A percentile compares a stretch with the other conserved stretches of the same genome.
These are phyloP conservation scores for Paecilomyces niveus DNA, from an alignment of 2,329 filamentous ascomycete species.

Conservation along the genomic window DNA sequence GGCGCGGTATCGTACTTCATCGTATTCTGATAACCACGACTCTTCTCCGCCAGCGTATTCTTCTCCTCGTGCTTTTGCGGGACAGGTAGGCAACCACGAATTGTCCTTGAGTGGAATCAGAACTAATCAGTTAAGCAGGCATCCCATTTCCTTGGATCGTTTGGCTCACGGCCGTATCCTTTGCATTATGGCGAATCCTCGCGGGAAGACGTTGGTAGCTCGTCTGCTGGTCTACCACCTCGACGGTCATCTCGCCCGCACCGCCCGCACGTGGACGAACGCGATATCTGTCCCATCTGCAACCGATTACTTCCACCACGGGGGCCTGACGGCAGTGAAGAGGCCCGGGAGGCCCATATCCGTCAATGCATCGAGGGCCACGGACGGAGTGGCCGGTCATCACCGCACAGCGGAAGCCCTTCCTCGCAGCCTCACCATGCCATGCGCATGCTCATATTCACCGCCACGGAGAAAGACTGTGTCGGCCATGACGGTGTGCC, in stretches of 20 bases:
- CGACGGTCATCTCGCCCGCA: slow-evolving; percentile 9
- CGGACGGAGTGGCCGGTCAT: slow-evolving; percentile 14
- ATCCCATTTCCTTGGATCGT: slow-evolving; percentile 4
- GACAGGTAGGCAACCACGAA: background rate
- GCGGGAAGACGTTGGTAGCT: background rate
- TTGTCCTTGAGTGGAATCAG: background rate
- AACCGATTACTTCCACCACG: slow-evolving; percentile 32
- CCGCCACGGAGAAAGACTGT: slow-evolving; percentile 59
- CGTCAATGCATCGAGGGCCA: slow-evolving; percentile 37
- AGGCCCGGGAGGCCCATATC: slow-evolving; percentile 38
- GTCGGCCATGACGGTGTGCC: slow-evolving; percentile 44
- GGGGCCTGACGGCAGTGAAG: slow-evolving; percentile 30
- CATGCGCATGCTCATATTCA: slow-evolving; percentile 41
- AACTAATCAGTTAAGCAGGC: background rate
- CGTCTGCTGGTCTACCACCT: slow-evolving; percentile 5
- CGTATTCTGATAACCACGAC: slow-evolving; percentile 5
- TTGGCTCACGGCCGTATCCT: background rate
- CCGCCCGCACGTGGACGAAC: slow-evolving; percentile 27
- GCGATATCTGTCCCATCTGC: slow-evolving; percentile 43
- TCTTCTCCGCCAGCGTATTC: slow-evolving; percentile 11
- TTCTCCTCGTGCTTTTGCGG: slow-evolving; percentile 5
- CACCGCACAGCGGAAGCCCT: slow-evolving; percentile 5
- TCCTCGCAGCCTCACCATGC: slow-evolving; percentile 15
- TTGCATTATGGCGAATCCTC: background rate
- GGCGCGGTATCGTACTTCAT: slow-evolving; percentile 6